phyloP scores from a whole-genome alignment of 78 protist species.

The Dictyostelium brefeldianum region DNA sequence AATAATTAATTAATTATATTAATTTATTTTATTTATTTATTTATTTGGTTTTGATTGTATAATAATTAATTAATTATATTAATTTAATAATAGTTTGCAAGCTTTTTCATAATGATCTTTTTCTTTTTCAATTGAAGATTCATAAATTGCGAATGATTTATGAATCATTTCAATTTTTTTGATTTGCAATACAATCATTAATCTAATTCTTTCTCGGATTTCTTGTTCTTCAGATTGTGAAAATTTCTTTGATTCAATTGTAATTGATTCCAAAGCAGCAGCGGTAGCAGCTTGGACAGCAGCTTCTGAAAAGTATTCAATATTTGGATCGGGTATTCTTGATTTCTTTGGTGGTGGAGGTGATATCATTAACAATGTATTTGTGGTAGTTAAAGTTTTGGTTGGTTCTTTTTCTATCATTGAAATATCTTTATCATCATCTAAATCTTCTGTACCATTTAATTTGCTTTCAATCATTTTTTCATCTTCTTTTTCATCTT shows the following conservation, averaged over 20 bases:
- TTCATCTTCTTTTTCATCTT: background rate
- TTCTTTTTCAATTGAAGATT: conserved; percentile 42
- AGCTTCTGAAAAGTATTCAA: conserved; percentile 37
- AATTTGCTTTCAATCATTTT: background rate
- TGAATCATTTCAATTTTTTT: conserved; percentile 40
- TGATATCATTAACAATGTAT: background rate
- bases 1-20: too few species aligned
- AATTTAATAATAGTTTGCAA: too few species aligned
- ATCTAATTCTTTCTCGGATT: conserved; percentile 8
- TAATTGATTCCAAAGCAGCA: conserved; percentile 51
- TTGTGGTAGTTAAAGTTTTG: background rate
- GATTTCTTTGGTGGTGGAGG: conserved; percentile 1
- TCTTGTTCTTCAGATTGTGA: conserved; percentile 42
- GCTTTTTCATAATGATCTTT: conserved; percentile 22
- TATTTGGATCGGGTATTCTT: background rate
- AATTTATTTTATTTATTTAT: too few species aligned
- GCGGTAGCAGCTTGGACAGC: conserved; percentile 47
- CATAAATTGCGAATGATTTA: background rate
- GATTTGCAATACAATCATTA: conserved; percentile 30
- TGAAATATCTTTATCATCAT: conserved; percentile 27
- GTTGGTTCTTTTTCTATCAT: background rate
- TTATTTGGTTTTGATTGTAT: too few species aligned
- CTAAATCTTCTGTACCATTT: conserved; percentile 30
- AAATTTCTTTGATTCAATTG: conserved; percentile 51
- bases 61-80: too few species aligned